Percentiles rank a stretch among this genome's conserved stretches.
Conservation (phyloP, 2,329 filamentous ascomycete genomes). For the Sporothrix dimorphospora region DNA sequence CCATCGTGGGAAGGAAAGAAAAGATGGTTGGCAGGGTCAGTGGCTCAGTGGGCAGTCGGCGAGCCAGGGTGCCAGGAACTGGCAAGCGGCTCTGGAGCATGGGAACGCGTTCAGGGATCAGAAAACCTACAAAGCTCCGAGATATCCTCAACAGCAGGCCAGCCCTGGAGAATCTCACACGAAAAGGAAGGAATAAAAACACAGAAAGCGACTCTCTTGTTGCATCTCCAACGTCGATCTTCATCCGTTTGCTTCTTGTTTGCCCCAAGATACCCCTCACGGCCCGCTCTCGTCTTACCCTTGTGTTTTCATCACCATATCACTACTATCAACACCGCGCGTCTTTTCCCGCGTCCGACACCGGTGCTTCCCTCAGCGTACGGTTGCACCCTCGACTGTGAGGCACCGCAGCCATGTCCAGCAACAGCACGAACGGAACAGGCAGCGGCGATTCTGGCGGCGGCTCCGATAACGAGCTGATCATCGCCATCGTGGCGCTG, state of each 20-base stretch:
- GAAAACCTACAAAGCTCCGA: conserved; percentile 6
- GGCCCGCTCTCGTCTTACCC: not conserved
- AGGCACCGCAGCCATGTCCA: conserved; percentile 12
- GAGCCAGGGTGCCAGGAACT: not conserved
- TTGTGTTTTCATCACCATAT: not conserved
- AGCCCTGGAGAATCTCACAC: not conserved
- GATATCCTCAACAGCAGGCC: not conserved
- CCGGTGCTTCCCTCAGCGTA: not conserved
- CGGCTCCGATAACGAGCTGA: conserved; percentile 35
- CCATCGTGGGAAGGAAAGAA: not conserved
- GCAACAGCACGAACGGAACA: not conserved
- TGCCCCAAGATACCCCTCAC: not conserved
- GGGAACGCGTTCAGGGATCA: not conserved
- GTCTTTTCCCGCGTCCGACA: not conserved
- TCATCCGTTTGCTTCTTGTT: not conserved
- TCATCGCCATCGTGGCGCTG: conserved; percentile 50
- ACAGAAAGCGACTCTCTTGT: not conserved
- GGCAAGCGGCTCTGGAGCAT: not conserved
- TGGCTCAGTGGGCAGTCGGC: conserved; percentile 9
- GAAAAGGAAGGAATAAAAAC: not conserved
- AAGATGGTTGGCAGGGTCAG: conserved; percentile 7
- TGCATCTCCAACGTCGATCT: not conserved
- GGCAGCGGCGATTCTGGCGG: not conserved
- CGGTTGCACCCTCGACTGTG: not conserved
- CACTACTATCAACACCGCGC: not conserved